phyloP scores from a whole-genome alignment of 768 basidiomycete species.

The Panaeolus cyanescens region DNA sequence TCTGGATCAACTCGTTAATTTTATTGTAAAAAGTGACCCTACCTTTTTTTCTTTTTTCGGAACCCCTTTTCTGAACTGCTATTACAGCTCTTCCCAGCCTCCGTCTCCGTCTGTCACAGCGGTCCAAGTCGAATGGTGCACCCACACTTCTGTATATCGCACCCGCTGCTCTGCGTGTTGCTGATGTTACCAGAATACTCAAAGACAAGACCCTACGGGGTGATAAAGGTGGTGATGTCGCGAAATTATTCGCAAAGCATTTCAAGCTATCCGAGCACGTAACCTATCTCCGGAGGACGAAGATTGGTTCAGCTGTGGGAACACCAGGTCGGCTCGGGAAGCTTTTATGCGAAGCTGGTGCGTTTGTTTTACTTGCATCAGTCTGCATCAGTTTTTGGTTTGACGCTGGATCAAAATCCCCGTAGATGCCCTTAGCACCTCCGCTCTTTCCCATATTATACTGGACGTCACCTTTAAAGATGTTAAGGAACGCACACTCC shows the following conservation, averaged over 20 bases:
- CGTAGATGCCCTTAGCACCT: slow-evolving; percentile 69
- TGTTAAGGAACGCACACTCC: slow-evolving; percentile 69
- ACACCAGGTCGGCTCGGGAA: slow-evolving; percentile 93
- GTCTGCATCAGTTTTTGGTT: not conserved
- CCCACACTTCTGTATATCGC: slow-evolving; percentile 87
- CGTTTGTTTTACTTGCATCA: slow-evolving; percentile 17
- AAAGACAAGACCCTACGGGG: slow-evolving; percentile 70
- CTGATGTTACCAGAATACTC: slow-evolving; percentile 78
- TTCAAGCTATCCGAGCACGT: slow-evolving; percentile 90
- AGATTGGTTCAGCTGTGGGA: slow-evolving; percentile 85
- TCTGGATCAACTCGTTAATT: slow-evolving; percentile 70
- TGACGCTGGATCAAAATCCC: slow-evolving; percentile 8
- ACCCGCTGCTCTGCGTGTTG: slow-evolving; percentile 90
- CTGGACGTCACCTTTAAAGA: slow-evolving; percentile 77
- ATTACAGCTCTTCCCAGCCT: slow-evolving; percentile 66
- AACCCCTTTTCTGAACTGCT: not conserved
- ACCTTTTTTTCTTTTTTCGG: not conserved
- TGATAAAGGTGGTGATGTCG: slow-evolving; percentile 88
- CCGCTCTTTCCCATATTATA: slow-evolving; percentile 82
- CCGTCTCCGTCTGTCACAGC: slow-evolving; percentile 70
- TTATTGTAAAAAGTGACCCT: slow-evolving; percentile 74
- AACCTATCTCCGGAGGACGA: slow-evolving; percentile 80
- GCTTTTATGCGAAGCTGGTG: slow-evolving; percentile 72
- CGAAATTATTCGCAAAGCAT: slow-evolving; percentile 95
- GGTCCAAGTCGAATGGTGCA: slow-evolving; percentile 76